These are phyloP conservation scores for Sicyos baderoa DNA, from an alignment of 306 rosid species.

Conservation along the genomic window DNA sequence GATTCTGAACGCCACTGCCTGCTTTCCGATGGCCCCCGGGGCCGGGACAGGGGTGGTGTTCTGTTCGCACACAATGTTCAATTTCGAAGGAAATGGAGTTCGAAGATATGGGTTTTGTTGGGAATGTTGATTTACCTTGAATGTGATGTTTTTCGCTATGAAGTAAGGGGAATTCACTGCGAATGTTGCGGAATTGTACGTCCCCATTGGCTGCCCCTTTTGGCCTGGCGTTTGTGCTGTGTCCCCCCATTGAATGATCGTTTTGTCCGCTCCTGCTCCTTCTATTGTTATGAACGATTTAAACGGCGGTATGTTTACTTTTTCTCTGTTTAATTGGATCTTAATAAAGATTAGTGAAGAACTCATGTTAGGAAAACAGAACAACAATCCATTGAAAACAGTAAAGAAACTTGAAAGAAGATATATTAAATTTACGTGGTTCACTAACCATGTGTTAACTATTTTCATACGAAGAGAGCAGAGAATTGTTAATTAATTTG, in stretches of 20 bases:
- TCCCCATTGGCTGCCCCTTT: constrained; percentile 67
- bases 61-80: constrained; percentile 24
- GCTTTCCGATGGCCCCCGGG: constrained; percentile 75
- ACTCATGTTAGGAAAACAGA: too few relatives aligned
- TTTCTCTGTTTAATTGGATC: constrained; percentile 49
- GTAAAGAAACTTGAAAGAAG: too few relatives aligned
- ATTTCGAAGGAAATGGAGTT: neutral
- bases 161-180: constrained; percentile 84
- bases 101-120: neutral
- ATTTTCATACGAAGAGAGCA: too few relatives aligned
- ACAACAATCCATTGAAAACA: too few relatives aligned
- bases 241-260: constrained; percentile 97
- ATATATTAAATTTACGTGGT: too few relatives aligned
- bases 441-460: too few relatives aligned
- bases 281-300: constrained; percentile 80
- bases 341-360: too few relatives aligned
- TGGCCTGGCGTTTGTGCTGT: constrained; percentile 77
- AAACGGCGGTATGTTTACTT: constrained; percentile 64
- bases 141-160: constrained; percentile 89
- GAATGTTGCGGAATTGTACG: constrained; percentile 80
- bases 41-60: constrained; percentile 74
- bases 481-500: too few relatives aligned
- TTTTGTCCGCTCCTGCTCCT: constrained; percentile 86
- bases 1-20: constrained; percentile 89
- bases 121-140: constrained; percentile 39